Conservation (phyloP, 176 grass and related monocot species). For the Stipa capillata region DNA sequence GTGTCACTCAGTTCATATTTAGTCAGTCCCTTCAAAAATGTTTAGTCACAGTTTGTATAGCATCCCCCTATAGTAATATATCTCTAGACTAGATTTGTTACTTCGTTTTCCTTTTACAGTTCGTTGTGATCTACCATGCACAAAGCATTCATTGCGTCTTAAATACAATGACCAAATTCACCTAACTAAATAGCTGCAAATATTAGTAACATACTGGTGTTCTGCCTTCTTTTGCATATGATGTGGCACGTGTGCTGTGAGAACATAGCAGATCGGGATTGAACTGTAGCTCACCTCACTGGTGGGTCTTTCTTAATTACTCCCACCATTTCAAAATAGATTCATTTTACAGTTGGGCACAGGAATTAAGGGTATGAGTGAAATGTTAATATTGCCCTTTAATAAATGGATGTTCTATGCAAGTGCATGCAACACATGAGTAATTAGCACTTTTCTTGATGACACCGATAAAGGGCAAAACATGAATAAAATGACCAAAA, state of each 20-base stretch:
- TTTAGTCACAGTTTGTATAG: neutral
- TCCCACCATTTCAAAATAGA: no score
- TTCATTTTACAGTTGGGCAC: no score
- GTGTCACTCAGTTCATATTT: neutral
- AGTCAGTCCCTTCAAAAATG: no score
- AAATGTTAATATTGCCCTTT: no score
- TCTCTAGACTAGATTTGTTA: neutral
- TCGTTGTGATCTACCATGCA: neutral
- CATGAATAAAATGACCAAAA: no score
- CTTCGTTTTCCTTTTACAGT: neutral
- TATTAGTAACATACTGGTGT: neutral
- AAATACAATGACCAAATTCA: conserved; percentile 21
- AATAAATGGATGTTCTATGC: no score
- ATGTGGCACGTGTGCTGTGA: conserved; percentile 27
- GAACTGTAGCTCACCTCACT: conserved; percentile 14
- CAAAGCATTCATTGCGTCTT: conserved; percentile 19
- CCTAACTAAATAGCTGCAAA: conserved; percentile 8
- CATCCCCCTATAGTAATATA: neutral
- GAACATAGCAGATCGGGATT: conserved; percentile 5
- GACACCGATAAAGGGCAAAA: no score
- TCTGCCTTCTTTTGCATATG: conserved; percentile 14
- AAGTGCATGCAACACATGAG: no score
- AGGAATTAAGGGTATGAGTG: no score
- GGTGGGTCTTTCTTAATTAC: neutral
- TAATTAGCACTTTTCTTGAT: no score